phyloP scores from a whole-genome alignment of 768 basidiomycete genomes.

The Tulasnella sp. region DNA sequence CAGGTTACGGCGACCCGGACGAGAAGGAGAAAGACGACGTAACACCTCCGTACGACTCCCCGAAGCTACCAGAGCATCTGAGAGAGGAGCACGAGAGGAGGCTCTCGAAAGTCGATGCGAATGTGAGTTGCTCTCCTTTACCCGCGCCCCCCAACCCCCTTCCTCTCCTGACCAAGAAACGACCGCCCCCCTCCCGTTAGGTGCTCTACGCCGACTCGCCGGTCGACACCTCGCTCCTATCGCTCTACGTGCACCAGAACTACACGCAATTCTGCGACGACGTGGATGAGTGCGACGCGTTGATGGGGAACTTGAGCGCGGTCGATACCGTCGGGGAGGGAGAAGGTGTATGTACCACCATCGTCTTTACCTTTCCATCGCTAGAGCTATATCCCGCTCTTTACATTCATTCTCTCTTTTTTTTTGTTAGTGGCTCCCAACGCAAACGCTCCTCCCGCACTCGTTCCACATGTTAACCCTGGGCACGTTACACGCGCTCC shows the following conservation, averaged over 20 bases:
- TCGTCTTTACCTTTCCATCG: slow-evolving; percentile 23
- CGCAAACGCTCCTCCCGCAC: slow-evolving; percentile 45
- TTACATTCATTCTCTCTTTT: not conserved
- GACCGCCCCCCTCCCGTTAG: slow-evolving; percentile 30
- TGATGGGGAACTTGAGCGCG: slow-evolving; percentile 69
- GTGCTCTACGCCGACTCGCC: slow-evolving; percentile 71
- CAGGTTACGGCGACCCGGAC: slow-evolving; percentile 65
- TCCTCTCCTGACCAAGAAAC: not conserved
- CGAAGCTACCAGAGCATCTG: slow-evolving; percentile 32
- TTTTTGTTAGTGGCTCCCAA: slow-evolving; percentile 15
- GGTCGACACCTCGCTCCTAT: slow-evolving; percentile 81
- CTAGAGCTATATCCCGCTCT: slow-evolving; percentile 42
- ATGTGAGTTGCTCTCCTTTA: slow-evolving; percentile 17
- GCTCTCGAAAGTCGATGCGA: slow-evolving; percentile 21
- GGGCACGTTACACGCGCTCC: slow-evolving; percentile 79
- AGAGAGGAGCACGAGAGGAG: slow-evolving; percentile 34
- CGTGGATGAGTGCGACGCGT: slow-evolving; percentile 56
- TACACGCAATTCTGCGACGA: slow-evolving; percentile 74
- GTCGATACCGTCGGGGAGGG: slow-evolving; percentile 46
- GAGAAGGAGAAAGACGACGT: slow-evolving; percentile 44
- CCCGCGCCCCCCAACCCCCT: not conserved
- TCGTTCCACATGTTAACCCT: slow-evolving; percentile 74
- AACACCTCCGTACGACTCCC: slow-evolving; percentile 32
- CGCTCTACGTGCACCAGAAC: slow-evolving; percentile 89
- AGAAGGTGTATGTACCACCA: slow-evolving; percentile 2